Base-by-base conservation (phyloP, 1,139 yeast species). In the Taphrina communis region DNA sequence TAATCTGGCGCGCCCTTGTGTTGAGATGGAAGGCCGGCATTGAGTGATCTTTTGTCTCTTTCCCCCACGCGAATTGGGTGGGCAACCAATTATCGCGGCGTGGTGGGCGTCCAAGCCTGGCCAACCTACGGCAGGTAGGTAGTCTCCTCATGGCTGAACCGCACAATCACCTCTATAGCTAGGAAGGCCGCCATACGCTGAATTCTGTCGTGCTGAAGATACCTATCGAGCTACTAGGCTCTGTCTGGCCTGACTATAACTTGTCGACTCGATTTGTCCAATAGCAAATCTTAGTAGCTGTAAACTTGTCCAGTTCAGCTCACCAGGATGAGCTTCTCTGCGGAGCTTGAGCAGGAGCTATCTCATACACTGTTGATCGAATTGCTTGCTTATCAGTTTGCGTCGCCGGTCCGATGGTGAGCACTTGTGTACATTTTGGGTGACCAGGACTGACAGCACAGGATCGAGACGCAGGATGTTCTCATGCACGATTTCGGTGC, bases 391-490 rank as follows among this genome's bases (percentile, higher is more conserved):
- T 94, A 93, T 82, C 99, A 94, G 81, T 94, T 94, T 78, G 99
- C 99, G 60, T 93, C 98, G 72, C 99, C 99, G 62, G 99, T 94
- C 74, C 88, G 98, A 85, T 94, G 99, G 98, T 63, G 35, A 53
- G 61, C 21, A n/a, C 8, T 7, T n/a, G 17, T 36, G 48, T 39
- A 19, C 12, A 35, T 12, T 44, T 14, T 19, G 6, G 6, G 6
- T 6, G n/a, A 14, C 48, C 19, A 14, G 48, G 48, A 38, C 21
- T 53, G 42, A 53, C 35, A 12, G 9, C 8, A 9, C 42, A 63
- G 67, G 67, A 95, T 94, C 79, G 99, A 94, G 80, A 94, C 99
- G 72, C 99, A 94, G 81, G 99, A 94, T 83, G 98, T 93, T 71
- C 90, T 94, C 79, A 86, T 94, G 78, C 89, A 90, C 79, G 95